phyloP scores from a whole-genome alignment of 495 filamentous ascomycete genomes.

The Hypoxylon rickii region DNA sequence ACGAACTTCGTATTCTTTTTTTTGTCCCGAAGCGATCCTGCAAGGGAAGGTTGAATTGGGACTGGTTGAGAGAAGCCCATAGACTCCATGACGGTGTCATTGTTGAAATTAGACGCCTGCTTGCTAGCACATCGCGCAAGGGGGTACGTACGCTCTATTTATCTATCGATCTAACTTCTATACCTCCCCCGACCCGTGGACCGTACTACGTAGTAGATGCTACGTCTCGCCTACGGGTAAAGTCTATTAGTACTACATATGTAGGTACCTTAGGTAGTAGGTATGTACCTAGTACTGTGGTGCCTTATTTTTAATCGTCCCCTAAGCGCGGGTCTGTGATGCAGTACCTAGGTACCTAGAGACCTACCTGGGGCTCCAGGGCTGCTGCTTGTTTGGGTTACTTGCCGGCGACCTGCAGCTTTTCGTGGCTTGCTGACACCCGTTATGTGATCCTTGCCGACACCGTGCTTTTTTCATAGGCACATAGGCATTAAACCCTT shows the following conservation, averaged over 20 bases:
- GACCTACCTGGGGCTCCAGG: too few species aligned
- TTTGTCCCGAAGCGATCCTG: not conserved
- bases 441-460: slow-evolving; percentile 12
- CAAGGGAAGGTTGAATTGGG: not conserved
- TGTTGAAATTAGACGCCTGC: slow-evolving; percentile 10
- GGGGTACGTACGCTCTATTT: slow-evolving; percentile 30
- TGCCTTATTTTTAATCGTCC: too few species aligned
- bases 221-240: slow-evolving; percentile 26
- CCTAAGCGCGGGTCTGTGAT: too few species aligned
- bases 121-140: slow-evolving; percentile 6
- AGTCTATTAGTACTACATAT: too few species aligned
- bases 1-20: slow-evolving; percentile 33
- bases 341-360: too few species aligned
- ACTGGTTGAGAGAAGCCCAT: not conserved
- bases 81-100: slow-evolving; percentile 14
- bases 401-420: slow-evolving; percentile 30
- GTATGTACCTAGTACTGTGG: too few species aligned
- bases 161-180: slow-evolving; percentile 17
- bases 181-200: slow-evolving; percentile 1
- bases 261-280: too few species aligned
- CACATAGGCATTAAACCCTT: not conserved
- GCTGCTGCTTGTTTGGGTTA: too few species aligned
- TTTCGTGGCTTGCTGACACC: slow-evolving; percentile 17
- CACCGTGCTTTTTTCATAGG: slow-evolving; percentile 25
- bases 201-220: slow-evolving; percentile 8